Evolutionary conservation across 768 basidiomycete species (phyloP), one percentile per base, ranked within the genome.

Genomic region (Obba rivulosa): DNA sequence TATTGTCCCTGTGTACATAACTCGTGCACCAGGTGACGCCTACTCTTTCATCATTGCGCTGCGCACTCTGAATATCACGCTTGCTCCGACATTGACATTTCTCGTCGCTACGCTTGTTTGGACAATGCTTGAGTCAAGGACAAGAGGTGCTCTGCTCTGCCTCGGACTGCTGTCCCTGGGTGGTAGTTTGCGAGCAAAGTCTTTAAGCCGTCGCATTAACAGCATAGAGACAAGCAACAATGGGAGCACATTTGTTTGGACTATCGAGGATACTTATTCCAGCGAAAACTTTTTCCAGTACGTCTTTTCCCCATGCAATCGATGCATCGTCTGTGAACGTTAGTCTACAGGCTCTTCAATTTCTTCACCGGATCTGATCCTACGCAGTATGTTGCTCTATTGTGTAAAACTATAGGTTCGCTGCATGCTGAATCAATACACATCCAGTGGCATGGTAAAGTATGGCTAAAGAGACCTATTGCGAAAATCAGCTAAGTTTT

Each of bases 211-310:
- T 39, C 49, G 57, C 31, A 38, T 52, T 8, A 51, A 42, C 25
- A 45, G 41, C 17, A 49, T 75, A 24, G 73, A 75, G 48, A 67
- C 64, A 21, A 71, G 70, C 35, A 51, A 72, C 2, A 69, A 80
- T 50, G 77, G 73, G 16, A 69, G 78, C 3, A 72, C 64, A 7
- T 80, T 77, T 55, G 58, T 87, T 5, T 89, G 86, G 86, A 66
- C 85, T 13, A 75, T 77, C 10, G 61, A 85, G 64, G 85, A 86
- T 58, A 78, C 75, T 3, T 87, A 83, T 58, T 71, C 76, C 38
- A 86, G 87, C 13, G 55, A 72, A 45, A 77, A 68, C 0, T 89
- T 89, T 65, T 88, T 87, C 60, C 76, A 87, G 87, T 87, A 50
- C 43, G 71, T 65, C 63, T 63, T 41, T 3, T n/a, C 41, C 42